These are phyloP conservation scores for Suillus discolor DNA, from an alignment of 768 basidiomycete species.

Conservation along the genomic window DNA sequence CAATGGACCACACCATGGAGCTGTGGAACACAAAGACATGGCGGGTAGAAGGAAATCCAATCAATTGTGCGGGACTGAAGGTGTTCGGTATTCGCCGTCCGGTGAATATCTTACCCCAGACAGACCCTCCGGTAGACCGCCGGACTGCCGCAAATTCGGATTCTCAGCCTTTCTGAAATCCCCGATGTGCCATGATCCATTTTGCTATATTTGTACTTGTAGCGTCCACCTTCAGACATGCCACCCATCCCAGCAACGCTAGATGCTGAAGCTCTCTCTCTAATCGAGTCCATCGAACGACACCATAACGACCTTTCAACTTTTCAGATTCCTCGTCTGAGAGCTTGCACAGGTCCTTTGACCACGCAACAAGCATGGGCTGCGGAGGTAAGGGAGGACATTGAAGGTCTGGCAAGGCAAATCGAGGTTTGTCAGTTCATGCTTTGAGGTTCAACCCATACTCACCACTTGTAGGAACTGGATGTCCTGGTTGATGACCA, in stretches of 20 bases:
- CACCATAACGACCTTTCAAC: conserved; percentile 63
- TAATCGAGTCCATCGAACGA: conserved; percentile 56
- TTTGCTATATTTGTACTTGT: no score
- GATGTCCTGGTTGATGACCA: conserved; percentile 76
- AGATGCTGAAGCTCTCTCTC: conserved; percentile 49
- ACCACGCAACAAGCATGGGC: conserved; percentile 71
- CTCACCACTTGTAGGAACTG: conserved; percentile 49
- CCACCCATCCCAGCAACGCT: conserved; percentile 61
- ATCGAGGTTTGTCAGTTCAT: conserved; percentile 56
- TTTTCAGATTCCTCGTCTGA: conserved; percentile 77
- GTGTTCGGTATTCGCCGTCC: neutral
- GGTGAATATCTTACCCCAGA: neutral
- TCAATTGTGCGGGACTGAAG: neutral
- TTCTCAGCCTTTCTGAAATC: no score
- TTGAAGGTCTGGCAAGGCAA: conserved; percentile 59
- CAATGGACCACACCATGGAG: neutral
- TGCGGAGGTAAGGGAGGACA: conserved; percentile 76
- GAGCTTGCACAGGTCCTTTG: conserved; percentile 68
- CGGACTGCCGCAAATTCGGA: no score
- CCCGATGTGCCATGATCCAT: no score
- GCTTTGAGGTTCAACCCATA: neutral
- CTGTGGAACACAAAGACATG: neutral
- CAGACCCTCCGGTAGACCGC: no score
- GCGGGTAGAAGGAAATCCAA: neutral
- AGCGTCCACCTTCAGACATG: conserved; percentile 40